Conservation (phyloP, 345 rosid species). For the Salix caprea region DNA sequence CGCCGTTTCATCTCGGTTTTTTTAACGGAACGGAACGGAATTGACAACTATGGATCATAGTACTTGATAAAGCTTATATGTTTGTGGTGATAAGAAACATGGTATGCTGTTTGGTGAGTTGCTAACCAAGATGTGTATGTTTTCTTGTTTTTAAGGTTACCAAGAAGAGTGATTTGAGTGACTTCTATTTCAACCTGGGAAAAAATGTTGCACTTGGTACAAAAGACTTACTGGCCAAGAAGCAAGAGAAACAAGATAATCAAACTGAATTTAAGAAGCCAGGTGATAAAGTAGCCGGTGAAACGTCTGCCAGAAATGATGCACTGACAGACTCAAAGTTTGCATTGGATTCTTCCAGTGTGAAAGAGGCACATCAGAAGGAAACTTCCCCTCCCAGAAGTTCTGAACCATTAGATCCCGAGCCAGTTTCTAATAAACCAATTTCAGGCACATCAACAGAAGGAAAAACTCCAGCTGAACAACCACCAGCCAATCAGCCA, state of each 20-base stretch:
- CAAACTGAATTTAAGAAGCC: too few relatives aligned
- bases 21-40: too few relatives aligned
- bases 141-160: conserved; percentile 54
- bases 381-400: conserved; percentile 31
- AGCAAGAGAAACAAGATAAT: too few relatives aligned
- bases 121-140: neutral
- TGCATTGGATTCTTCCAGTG: conserved; percentile 16
- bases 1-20: too few relatives aligned
- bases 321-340: conserved; percentile 18
- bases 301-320: conserved; percentile 15
- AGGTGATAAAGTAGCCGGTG: conserved; percentile 7
- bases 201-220: too few relatives aligned
- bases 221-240: too few relatives aligned
- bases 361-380: conserved; percentile 20
- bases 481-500: conserved; percentile 32
- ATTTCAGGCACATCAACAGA: conserved; percentile 23
- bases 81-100: neutral
- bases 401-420: conserved; percentile 29
- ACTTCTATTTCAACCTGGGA: conserved; percentile 69
- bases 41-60: neutral
- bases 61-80: neutral
- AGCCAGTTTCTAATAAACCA: conserved; percentile 17
- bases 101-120: neutral
- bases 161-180: conserved; percentile 77
- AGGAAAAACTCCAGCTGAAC: conserved; percentile 28